Evolutionary conservation across 345 rosid genomes (phyloP).

Genomic region (Syzygium aqueum): DNA sequence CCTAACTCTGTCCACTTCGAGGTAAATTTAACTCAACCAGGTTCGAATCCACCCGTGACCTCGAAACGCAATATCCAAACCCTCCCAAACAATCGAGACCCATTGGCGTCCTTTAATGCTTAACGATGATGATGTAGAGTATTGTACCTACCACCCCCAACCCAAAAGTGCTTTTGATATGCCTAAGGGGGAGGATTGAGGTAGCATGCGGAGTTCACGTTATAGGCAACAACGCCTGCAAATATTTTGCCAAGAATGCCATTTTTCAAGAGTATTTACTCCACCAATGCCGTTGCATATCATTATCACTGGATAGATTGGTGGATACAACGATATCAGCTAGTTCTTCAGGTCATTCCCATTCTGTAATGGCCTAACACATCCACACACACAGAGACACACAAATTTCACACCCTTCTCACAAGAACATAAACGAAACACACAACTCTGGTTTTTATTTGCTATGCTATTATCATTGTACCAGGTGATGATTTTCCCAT

Average conservation of each 20-base stretch:
- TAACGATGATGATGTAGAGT: constrained; percentile 3
- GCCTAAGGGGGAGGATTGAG: neutral
- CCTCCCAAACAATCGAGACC: neutral
- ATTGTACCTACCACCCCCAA: constrained; percentile 36
- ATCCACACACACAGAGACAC: neutral
- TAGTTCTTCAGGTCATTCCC: neutral
- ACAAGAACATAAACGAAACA: neutral
- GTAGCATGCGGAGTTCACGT: constrained; percentile 4
- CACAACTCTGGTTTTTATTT: neutral
- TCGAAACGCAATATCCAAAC: neutral
- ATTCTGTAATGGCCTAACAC: neutral
- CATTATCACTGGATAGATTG: constrained; percentile 1
- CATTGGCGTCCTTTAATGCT: neutral
- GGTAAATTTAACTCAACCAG: neutral
- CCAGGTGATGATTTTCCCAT: neutral
- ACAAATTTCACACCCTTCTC: neutral
- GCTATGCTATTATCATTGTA: neutral
- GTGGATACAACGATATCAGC: neutral
- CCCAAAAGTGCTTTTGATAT: neutral
- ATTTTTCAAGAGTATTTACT: neutral
- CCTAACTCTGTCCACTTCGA: neutral
- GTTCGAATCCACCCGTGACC: neutral
- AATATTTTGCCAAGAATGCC: neutral
- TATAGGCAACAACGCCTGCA: constrained; percentile 6
- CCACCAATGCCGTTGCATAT: constrained; percentile 23